These are phyloP conservation scores for Dothideomycetidae sp. DNA, from an alignment of 2,329 filamentous ascomycete species.

Conservation along the genomic window DNA sequence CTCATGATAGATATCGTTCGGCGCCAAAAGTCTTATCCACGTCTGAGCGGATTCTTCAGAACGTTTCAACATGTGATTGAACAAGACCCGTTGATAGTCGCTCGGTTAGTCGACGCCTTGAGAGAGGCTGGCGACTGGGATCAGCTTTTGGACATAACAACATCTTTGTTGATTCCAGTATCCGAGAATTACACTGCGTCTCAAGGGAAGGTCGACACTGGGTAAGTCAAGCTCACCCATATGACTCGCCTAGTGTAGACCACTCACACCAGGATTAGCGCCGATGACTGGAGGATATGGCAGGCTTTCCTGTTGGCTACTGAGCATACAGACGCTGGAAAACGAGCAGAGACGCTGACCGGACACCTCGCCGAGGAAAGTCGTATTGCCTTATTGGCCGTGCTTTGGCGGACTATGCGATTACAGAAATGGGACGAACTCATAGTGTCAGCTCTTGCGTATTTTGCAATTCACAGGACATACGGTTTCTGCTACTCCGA, in stretches of 20 bases:
- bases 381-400: neutral
- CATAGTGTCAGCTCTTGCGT: neutral
- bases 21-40: neutral
- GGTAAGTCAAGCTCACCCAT: too few species aligned
- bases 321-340: neutral
- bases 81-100: neutral
- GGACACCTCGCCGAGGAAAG: neutral
- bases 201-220: too few species aligned
- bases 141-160: neutral
- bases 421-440: neutral
- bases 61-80: neutral
- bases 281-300: neutral
- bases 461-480: neutral
- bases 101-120: neutral
- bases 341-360: neutral
- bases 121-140: neutral
- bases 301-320: neutral
- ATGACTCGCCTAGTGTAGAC: too few species aligned
- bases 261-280: too few species aligned
- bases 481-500: neutral
- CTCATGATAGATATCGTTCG: conserved; percentile 1
- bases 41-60: neutral
- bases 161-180: neutral
- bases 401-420: neutral
- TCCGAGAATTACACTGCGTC: too few species aligned